A percentile compares a stretch with the other conserved stretches of the same genome.
Conservation (phyloP, 148 eudicot genomes). For the Euryodendron excelsum region DNA sequence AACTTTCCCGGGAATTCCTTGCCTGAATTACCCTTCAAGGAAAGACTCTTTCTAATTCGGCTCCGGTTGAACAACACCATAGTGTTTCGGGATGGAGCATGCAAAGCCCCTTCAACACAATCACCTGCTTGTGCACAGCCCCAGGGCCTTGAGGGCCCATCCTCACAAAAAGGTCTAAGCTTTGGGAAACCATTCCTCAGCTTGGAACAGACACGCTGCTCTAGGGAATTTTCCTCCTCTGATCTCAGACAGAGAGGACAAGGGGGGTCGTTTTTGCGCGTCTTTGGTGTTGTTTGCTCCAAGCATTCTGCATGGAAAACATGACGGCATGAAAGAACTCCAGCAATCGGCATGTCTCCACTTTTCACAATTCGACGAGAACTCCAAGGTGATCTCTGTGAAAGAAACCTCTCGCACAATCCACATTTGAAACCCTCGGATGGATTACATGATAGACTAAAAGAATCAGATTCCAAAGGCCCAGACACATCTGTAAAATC, state of each 20-base stretch:
- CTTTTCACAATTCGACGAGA: conserved; percentile 73
- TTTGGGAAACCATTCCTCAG: conserved; percentile 49
- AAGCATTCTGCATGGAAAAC: conserved; percentile 95
- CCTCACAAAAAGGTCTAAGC: conserved; percentile 52
- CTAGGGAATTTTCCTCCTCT: conserved; percentile 47
- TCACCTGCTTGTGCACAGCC: conserved; percentile 79
- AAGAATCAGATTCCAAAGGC: conserved; percentile 44
- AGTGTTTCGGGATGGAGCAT: conserved; percentile 50
- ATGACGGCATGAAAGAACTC: conserved; percentile 83
- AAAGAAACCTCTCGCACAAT: conserved; percentile 80
- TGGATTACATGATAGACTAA: conserved; percentile 28
- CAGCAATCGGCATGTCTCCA: conserved; percentile 84
- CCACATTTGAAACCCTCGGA: conserved; percentile 51
- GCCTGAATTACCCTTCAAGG: conserved; percentile 46
- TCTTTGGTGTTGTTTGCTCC: conserved; percentile 78
- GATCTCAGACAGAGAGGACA: conserved; percentile 71
- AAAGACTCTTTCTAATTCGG: conserved; percentile 49
- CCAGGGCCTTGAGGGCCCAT: conserved; percentile 70
- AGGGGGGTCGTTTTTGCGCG: conserved; percentile 74
- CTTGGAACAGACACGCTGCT: conserved; percentile 45
- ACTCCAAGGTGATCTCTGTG: conserved; percentile 94
- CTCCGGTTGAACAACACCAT: conserved; percentile 55
- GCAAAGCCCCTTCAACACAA: conserved; percentile 83
- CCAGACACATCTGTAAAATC: conserved; percentile 60
- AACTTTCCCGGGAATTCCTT: conserved; percentile 64